Conservation (phyloP, 345 rosid species). For the Syzygium jambos region DNA sequence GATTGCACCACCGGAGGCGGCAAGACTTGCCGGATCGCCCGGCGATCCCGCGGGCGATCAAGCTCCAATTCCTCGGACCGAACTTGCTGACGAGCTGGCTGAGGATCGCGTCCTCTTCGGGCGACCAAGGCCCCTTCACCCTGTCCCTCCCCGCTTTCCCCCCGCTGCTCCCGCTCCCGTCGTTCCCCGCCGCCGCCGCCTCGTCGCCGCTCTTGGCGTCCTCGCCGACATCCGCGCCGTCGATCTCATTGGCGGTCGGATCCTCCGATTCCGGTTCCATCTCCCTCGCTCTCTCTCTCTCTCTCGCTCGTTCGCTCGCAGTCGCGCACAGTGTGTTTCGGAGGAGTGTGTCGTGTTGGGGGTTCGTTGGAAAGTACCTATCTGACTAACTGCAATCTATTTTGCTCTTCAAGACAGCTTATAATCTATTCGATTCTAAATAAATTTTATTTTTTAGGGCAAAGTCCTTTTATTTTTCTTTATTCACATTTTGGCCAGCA, state of each 20-base stretch:
- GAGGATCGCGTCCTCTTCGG: conserved; percentile 49
- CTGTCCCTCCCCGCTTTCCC: conserved; percentile 17
- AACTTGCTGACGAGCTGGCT: conserved; percentile 33
- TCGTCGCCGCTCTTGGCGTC: conserved; percentile 7
- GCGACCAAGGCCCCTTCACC: conserved; percentile 57
- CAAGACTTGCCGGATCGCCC: conserved; percentile 89
- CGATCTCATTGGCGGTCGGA: background rate
- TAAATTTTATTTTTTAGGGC: background rate
- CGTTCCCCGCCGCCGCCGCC: conserved; percentile 2
- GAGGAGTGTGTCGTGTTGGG: background rate
- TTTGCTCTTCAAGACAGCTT: background rate
- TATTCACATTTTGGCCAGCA: background rate
- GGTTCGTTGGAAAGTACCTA: background rate
- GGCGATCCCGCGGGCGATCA: conserved; percentile 63
- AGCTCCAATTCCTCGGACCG: conserved; percentile 62
- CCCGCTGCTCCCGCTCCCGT: conserved; percentile 12
- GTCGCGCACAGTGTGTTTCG: background rate
- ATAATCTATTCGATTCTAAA: background rate
- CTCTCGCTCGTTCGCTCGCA: background rate
- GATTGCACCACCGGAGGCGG: conserved; percentile 94
- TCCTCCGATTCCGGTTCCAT: background rate
- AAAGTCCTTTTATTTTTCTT: background rate
- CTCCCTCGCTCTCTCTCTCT: background rate
- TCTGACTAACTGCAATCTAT: background rate
- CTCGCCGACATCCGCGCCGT: background rate